Evolutionary conservation across 2,329 filamentous ascomycete species (phyloP), one percentile per base, ranked within the genome.

Genomic region (Neonectria hederae): DNA sequence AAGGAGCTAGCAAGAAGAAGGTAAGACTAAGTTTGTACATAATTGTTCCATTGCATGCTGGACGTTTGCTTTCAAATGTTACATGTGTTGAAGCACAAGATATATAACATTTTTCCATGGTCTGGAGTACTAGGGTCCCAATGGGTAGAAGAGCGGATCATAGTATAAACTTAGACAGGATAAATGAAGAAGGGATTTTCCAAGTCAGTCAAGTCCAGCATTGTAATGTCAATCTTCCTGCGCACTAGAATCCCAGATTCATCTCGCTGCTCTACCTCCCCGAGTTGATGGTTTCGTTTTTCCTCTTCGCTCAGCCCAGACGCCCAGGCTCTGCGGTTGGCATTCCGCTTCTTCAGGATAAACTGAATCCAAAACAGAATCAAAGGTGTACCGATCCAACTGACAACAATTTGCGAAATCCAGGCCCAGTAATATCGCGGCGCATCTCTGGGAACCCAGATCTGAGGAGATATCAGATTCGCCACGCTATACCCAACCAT

Each of bases 121-220:
- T 10, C 28, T 10, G 9, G 2, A 10, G 9, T 30, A 30, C 28
- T 10, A 32, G 9, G 30, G n/a, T n/a, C n/a, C n/a, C n/a, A n/a
- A n/a, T n/a, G n/a, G n/a, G n/a, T 38, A 38, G 35, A 38, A 17
- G 35, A 38, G 14, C 14, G 5, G 8, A 8, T 8, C 14, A 7
- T 17, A 17, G 5, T 17, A 38, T 17, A 17, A 17, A 38, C 5
- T 19, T 66, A 69, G 5, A 67, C 53, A 1, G 66, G 68, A 43
- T 81, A 80, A 11, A 80, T 75, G 53, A 81, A 81, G 55, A 74
- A 77, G 42, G 73, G 77, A 54, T 80, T 81, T 68, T 81, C 77
- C 65, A 80, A 46, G 55, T 81, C 79, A 17, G 78, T 81, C 64
- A 80, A 65, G 45, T 81, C 76, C 68, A 79, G 48, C 63, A 79